phyloP scores from a whole-genome alignment of 306 rosid genomes.

The Prunus padus region DNA sequence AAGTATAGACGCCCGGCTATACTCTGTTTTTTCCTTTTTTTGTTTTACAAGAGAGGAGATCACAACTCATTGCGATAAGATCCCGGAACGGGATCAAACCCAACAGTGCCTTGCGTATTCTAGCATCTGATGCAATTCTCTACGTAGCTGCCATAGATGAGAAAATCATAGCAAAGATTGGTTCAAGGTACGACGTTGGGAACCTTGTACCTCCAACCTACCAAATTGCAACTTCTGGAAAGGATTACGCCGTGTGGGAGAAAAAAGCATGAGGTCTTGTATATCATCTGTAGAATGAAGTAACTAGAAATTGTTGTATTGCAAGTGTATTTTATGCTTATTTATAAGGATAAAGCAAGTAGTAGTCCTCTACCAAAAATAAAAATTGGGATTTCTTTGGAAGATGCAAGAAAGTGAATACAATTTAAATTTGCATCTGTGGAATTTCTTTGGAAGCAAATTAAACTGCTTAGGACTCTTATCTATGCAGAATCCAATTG shows the following conservation, averaged over 20 bases:
- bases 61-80: conserved; percentile 42
- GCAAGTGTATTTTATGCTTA: neutral
- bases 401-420: neutral
- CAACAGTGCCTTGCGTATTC: conserved; percentile 41
- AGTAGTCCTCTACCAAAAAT: neutral
- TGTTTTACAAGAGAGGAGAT: too few relatives aligned
- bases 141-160: conserved; percentile 55
- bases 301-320: neutral
- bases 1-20: too few relatives aligned
- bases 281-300: neutral
- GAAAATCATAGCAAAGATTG: conserved; percentile 62
- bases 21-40: too few relatives aligned
- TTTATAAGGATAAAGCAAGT: neutral
- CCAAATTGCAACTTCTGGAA: conserved; percentile 50
- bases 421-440: too few relatives aligned
- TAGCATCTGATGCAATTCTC: conserved; percentile 53
- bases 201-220: conserved; percentile 15
- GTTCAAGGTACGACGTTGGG: conserved; percentile 54
- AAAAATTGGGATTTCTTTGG: neutral
- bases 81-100: conserved; percentile 42
- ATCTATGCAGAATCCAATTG: neutral
- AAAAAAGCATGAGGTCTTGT: conserved; percentile 1
- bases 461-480: neutral
- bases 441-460: too few relatives aligned
- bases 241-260: conserved; percentile 65